phyloP scores from a whole-genome alignment of 306 rosid species.

The Nissolia schottii region DNA sequence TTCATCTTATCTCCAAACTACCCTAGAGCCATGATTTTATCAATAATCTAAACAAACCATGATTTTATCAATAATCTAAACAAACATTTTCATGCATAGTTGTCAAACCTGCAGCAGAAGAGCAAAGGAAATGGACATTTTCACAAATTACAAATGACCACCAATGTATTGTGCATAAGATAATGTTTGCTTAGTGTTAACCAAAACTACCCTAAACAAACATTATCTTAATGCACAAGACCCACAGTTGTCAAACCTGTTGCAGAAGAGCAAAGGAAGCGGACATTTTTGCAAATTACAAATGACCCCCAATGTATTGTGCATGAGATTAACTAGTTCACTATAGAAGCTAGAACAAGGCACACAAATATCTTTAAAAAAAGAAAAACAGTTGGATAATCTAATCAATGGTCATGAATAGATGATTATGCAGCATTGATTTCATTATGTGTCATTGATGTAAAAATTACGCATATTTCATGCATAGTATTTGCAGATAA shows the following conservation, averaged over 20 bases:
- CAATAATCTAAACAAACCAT: background rate
- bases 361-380: conserved; percentile 9
- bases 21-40: background rate
- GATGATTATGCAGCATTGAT: background rate
- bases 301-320: background rate
- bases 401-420: conserved; percentile 9
- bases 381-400: conserved; percentile 19
- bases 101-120: too few species aligned
- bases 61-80: too few species aligned
- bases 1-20: conserved; percentile 4
- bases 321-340: background rate
- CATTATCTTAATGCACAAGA: background rate
- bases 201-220: too few species aligned
- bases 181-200: too few species aligned
- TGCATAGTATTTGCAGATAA: conserved; percentile 20
- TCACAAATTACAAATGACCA: too few species aligned
- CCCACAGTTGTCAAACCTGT: background rate
- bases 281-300: conserved; percentile 7
- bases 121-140: too few species aligned
- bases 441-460: background rate
- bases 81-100: too few species aligned
- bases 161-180: too few species aligned
- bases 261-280: conserved; percentile 5
- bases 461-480: background rate
- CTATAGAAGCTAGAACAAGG: background rate